Conservation (phyloP, 108 stramenopile species). For the Cylindrotheca fusiformis region DNA sequence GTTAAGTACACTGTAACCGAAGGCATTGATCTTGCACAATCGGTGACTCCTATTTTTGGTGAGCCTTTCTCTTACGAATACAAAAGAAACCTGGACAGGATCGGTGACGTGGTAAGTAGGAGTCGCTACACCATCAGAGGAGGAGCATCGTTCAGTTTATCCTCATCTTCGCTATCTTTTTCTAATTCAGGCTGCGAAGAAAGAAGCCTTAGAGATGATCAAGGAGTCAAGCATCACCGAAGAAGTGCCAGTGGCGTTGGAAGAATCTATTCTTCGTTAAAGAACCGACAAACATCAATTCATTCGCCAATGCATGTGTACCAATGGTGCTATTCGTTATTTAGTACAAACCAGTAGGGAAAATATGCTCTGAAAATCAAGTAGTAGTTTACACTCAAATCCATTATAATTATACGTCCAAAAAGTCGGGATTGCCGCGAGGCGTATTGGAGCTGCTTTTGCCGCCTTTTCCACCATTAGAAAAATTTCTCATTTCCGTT, state of each 20-base stretch:
- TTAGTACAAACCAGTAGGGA: not conserved
- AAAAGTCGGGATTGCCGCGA: constrained; percentile 24
- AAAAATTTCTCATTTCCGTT: constrained; percentile 71
- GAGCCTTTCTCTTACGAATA: constrained; percentile 68
- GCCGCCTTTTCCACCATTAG: constrained; percentile 17
- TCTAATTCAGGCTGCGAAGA: constrained; percentile 58
- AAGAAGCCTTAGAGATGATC: constrained; percentile 73
- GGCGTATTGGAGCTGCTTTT: constrained; percentile 8
- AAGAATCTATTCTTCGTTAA: constrained; percentile 21
- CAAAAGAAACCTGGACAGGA: constrained; percentile 39
- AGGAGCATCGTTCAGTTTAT: too few species aligned
- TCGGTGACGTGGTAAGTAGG: constrained; percentile 13
- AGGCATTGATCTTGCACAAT: constrained; percentile 39
- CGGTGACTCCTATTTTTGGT: constrained; percentile 81
- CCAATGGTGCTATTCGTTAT: too few species aligned
- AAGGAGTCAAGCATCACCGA: constrained; percentile 47
- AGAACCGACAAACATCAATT: constrained; percentile 1
- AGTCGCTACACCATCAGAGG: constrained; percentile 8
- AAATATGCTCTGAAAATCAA: too few species aligned
- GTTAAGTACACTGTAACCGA: constrained; percentile 45
- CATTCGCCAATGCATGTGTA: too few species aligned
- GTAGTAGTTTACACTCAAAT: too few species aligned
- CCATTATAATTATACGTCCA: constrained; percentile 36
- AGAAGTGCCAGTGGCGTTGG: constrained; percentile 59
- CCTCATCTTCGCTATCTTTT: too few species aligned